Evolutionary conservation across 805 yeast species (phyloP), one percentile per base, ranked within the genome.

Genomic region (Ogataea angusta): DNA sequence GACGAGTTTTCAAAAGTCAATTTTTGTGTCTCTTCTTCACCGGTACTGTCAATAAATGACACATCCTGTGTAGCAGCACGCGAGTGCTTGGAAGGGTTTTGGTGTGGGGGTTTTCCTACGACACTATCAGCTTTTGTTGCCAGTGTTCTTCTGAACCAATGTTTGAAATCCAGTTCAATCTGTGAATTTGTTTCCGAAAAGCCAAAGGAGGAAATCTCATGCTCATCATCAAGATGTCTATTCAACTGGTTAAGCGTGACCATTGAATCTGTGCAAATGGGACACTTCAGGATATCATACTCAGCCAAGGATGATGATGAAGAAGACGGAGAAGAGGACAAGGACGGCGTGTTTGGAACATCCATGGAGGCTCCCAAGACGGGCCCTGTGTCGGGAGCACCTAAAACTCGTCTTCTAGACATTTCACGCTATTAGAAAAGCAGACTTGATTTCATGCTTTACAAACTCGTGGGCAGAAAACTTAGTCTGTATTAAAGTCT

Each of bases 221-320:
- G 96, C 7, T 62, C 74, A 42, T 75, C 82, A 56, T 88, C 95
- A 19, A 87, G 61, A 59, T 87, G 96, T 31, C 69, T 67, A 57
- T 85, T 85, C 42, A 86, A 64, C 45, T 76, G 82, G 12, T 49
- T 36, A 28, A 81, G 58, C 5, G 74, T 70, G 6, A 75, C 60
- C 81, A 83, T 78, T 2, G 60, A 35, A 43, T 78, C 82, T 10
- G 66, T 60, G 54, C 95, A 87, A 1, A 87, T 80, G 1, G 95
- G 95, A 53, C 95, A 87, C 23, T 30, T 36, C 6, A 47, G 25
- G 6, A 47, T 22, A n/a, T 44, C 42, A 2, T 38, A 23, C 12
- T 34, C 46, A 8, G 33, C 22, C 17, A 23, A 30, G 5, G 36
- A 30, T 6, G 21, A 19, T 5, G 45, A 36, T 5, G 46, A 45